These are phyloP conservation scores for Discostella stelligera DNA, from an alignment of 352 stramenopile genomes.

Conservation along the genomic window DNA sequence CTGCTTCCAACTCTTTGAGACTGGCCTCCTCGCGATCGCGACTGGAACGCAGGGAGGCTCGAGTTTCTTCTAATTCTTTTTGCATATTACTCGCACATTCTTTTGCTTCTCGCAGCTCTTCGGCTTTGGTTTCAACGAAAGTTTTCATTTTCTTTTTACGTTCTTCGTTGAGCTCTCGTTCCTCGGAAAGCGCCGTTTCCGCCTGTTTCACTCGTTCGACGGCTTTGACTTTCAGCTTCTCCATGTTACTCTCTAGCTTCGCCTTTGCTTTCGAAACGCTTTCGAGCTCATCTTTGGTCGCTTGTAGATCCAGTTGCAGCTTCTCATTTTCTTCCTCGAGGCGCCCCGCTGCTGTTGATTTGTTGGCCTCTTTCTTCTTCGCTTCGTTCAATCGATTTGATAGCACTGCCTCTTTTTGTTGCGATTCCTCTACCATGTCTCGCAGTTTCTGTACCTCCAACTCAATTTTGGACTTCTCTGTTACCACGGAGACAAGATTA, in stretches of 20 bases:
- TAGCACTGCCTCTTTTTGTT: slow-evolving; percentile 59
- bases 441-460: slow-evolving; percentile 53
- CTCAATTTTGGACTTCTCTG: slow-evolving; percentile 49
- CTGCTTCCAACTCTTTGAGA: slow-evolving; percentile 65
- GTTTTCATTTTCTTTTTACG: slow-evolving; percentile 78
- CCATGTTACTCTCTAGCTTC: slow-evolving; percentile 53
- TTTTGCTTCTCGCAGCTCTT: slow-evolving; percentile 69
- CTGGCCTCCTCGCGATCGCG: slow-evolving; percentile 48
- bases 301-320: slow-evolving; percentile 50
- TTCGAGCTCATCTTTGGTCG: slow-evolving; percentile 41
- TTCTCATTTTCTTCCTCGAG: slow-evolving; percentile 59
- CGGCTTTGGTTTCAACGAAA: slow-evolving; percentile 76
- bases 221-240: slow-evolving; percentile 50
- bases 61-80: slow-evolving; percentile 64
- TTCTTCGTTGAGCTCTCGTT: slow-evolving; percentile 73
- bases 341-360: slow-evolving; percentile 51
- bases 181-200: slow-evolving; percentile 56
- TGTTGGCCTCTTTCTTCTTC: slow-evolving; percentile 72
- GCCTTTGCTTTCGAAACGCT: slow-evolving; percentile 46
- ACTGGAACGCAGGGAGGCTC: slow-evolving; percentile 48
- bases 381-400: slow-evolving; percentile 67
- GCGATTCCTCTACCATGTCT: slow-evolving; percentile 63
- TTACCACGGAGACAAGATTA: slow-evolving; percentile 36
- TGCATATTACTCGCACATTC: slow-evolving; percentile 57
- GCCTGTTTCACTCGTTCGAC: slow-evolving; percentile 52